Evolutionary conservation across 305 asterid genomes (phyloP).

Genomic region (Fraxinus velutina): DNA sequence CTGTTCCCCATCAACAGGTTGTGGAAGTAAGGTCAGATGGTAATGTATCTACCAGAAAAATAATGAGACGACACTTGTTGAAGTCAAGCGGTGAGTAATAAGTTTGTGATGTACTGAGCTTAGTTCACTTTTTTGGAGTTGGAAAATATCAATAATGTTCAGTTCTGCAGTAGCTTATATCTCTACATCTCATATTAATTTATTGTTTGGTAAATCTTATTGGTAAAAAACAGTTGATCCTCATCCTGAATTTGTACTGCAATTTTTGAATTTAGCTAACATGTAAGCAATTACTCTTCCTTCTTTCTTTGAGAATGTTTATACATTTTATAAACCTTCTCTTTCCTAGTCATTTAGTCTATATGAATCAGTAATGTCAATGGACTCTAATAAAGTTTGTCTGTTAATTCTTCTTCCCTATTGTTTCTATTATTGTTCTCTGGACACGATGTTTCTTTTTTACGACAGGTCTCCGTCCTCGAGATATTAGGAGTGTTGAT

Average conservation of each 20-base stretch:
- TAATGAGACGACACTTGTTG: constrained; percentile 68
- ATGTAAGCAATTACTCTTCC: not conserved
- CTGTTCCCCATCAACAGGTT: constrained; percentile 47
- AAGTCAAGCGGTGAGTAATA: constrained; percentile 78
- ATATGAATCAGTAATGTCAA: not conserved
- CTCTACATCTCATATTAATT: not conserved
- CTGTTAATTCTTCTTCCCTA: constrained; percentile 2
- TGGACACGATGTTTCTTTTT: constrained; percentile 10
- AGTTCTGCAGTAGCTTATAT: not conserved
- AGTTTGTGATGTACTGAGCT: constrained; percentile 5
- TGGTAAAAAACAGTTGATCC: constrained; percentile 13
- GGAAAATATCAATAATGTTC: not conserved
- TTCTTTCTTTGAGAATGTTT: not conserved
- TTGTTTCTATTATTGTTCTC: constrained; percentile 5
- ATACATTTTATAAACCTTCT: not conserved
- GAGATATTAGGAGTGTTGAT: constrained; percentile 96
- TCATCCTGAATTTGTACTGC: not conserved
- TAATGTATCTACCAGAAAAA: constrained; percentile 70
- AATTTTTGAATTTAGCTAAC: not conserved
- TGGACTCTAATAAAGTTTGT: constrained; percentile 9
- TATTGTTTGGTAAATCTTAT: constrained; percentile 1
- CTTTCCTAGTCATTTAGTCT: not conserved
- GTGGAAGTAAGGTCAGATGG: constrained; percentile 82
- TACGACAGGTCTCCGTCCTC: constrained; percentile 80
- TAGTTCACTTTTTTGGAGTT: constrained; percentile 15